phyloP scores from a whole-genome alignment of 768 basidiomycete species.

The Pleurotus sapidus region DNA sequence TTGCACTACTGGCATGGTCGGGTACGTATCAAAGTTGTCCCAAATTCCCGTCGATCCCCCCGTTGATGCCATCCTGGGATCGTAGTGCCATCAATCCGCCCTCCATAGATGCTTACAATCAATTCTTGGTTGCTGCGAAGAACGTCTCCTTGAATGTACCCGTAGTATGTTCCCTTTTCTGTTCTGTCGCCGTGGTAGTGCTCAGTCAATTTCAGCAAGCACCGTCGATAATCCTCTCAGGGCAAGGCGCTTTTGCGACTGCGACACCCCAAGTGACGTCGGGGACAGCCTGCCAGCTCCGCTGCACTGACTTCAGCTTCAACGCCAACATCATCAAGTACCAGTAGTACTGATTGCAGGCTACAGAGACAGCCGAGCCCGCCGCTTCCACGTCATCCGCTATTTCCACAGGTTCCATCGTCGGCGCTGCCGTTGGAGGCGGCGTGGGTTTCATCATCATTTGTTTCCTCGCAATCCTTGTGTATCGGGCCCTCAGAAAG shows the following conservation, averaged over 20 bases:
- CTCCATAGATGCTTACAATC: conserved; percentile 1
- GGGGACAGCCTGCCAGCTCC: background rate
- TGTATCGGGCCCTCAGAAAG: conserved; percentile 1
- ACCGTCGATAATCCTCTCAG: conserved; percentile 7
- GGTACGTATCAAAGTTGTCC: background rate
- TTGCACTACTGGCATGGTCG: conserved; percentile 23
- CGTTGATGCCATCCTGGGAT: background rate
- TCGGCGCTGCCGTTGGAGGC: conserved; percentile 12
- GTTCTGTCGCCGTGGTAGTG: background rate
- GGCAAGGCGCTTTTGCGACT: conserved; percentile 8
- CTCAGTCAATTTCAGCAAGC: background rate
- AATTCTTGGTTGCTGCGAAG: conserved; percentile 10
- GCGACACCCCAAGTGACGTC: background rate
- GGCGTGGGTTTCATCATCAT: conserved; percentile 4
- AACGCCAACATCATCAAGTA: background rate
- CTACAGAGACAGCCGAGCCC: background rate
- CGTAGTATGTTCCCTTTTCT: background rate
- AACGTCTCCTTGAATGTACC: background rate
- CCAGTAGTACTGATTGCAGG: background rate
- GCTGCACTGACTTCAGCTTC: conserved; percentile 1
- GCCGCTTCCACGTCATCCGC: background rate
- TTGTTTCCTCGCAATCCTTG: conserved; percentile 5
- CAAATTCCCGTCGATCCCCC: background rate
- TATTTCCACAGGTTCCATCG: conserved; percentile 4
- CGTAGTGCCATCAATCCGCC: conserved; percentile 15